Evolutionary conservation across 495 filamentous ascomycete genomes (phyloP).

Genomic region (Penicillium dipodomyicola): DNA sequence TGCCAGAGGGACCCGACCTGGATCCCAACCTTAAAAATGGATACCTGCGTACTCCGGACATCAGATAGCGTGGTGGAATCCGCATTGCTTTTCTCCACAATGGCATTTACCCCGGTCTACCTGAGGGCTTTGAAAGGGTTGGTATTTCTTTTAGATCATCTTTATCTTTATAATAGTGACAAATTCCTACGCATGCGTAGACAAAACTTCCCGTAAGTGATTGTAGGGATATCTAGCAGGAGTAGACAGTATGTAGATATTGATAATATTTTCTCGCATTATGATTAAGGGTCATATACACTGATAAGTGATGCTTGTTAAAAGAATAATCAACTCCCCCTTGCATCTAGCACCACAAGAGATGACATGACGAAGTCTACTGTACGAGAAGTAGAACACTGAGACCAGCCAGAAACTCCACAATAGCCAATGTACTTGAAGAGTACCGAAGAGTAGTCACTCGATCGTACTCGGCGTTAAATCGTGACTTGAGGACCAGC

Average conservation of each 20-base stretch:
- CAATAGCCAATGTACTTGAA: conserved; percentile 14
- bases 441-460: background rate
- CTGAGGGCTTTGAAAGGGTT: background rate
- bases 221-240: background rate
- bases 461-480: conserved; percentile 19
- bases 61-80: too few relatives aligned
- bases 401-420: conserved; percentile 23
- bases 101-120: too few relatives aligned
- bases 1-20: background rate
- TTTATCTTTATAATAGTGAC: background rate
- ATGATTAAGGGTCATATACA: conserved; percentile 40
- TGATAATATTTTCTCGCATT: conserved; percentile 22
- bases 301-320: conserved; percentile 25
- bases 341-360: background rate
- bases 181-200: background rate
- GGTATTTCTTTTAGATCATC: background rate
- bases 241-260: background rate
- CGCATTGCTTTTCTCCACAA: too few relatives aligned
- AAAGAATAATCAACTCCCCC: conserved; percentile 1
- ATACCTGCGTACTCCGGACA: too few relatives aligned
- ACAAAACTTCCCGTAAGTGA: background rate
- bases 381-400: conserved; percentile 22
- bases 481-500: conserved; percentile 24
- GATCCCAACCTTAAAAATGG: too few relatives aligned
- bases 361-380: conserved; percentile 8